phyloP scores from a whole-genome alignment of 148 eudicot genomes.

The Camellia japonica region DNA sequence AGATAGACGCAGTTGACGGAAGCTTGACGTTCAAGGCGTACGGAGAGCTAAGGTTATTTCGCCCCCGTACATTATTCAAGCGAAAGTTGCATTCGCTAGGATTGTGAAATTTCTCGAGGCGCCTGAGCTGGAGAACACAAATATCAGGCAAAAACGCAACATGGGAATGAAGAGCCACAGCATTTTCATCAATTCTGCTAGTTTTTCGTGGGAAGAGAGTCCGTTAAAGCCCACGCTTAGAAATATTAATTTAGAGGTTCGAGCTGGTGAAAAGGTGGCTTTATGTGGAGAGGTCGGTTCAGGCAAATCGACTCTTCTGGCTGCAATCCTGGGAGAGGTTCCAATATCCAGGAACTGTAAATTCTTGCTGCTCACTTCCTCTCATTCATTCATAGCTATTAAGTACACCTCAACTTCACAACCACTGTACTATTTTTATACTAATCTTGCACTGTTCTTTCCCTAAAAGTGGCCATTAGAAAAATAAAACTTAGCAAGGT shows the following conservation, averaged over 20 bases:
- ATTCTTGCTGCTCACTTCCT: constrained; percentile 8
- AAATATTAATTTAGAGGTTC: constrained; percentile 58
- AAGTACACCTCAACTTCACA: too few relatives aligned
- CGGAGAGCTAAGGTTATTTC: too few relatives aligned
- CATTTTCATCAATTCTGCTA: constrained; percentile 50
- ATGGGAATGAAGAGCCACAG: constrained; percentile 12
- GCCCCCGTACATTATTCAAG: constrained; percentile 82
- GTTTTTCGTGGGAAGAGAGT: constrained; percentile 73
- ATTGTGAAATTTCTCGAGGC: constrained; percentile 77
- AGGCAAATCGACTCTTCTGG: constrained; percentile 81
- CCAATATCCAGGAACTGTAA: constrained; percentile 70
- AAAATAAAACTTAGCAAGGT: too few relatives aligned
- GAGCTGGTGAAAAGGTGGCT: constrained; percentile 63
- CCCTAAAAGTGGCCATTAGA: too few relatives aligned
- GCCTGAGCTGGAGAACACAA: constrained; percentile 60
- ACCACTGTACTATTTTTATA: not conserved
- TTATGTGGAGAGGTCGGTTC: constrained; percentile 95
- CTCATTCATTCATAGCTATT: too few relatives aligned
- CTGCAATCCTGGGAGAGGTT: constrained; percentile 84
- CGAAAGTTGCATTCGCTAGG: constrained; percentile 74
- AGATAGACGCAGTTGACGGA: too few relatives aligned
- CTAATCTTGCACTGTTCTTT: not conserved
- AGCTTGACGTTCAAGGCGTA: too few relatives aligned
- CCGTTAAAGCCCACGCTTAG: constrained; percentile 44
- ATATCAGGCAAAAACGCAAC: constrained; percentile 28